Evolutionary conservation across 805 yeast genomes (phyloP).

Genomic region (Ogataea paraovalis): DNA sequence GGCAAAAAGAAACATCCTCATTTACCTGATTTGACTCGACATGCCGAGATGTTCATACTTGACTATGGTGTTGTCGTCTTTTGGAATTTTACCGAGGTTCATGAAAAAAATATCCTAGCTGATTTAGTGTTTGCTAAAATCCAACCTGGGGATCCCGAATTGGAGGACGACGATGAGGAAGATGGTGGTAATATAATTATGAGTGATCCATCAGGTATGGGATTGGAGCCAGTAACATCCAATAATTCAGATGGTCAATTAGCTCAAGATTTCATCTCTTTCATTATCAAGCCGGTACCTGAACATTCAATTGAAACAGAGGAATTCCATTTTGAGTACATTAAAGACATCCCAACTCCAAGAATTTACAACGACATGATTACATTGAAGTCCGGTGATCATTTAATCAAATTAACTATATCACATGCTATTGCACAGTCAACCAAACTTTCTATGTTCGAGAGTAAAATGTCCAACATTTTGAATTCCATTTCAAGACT

Average conservation of each 20-base stretch:
- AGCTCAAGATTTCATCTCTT: conserved; percentile 24
- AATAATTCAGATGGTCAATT: conserved; percentile 6
- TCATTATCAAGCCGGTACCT: conserved; percentile 68
- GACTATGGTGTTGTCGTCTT: conserved; percentile 95
- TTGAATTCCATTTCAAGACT: conserved; percentile 81
- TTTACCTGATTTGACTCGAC: conserved; percentile 48
- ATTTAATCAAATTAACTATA: conserved; percentile 84
- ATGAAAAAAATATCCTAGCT: conserved; percentile 90
- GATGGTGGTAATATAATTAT: conserved; percentile 20
- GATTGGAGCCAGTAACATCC: not conserved
- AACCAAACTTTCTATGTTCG: conserved; percentile 86
- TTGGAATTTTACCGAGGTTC: conserved; percentile 92
- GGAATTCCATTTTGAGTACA: conserved; percentile 72
- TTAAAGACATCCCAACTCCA: conserved; percentile 43
- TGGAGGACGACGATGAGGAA: conserved; percentile 37
- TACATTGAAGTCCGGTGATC: conserved; percentile 86
- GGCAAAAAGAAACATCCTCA: conserved; percentile 15
- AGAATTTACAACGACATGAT: conserved; percentile 92
- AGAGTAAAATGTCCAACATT: conserved; percentile 82
- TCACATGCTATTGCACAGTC: conserved; percentile 97
- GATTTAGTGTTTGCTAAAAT: conserved; percentile 72
- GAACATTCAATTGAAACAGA: conserved; percentile 94
- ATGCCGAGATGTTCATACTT: conserved; percentile 86
- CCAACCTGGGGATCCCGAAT: conserved; percentile 39
- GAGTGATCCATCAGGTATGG: not conserved